Conservation (phyloP, 352 stramenopile species). For the Pythium oligandrum region DNA sequence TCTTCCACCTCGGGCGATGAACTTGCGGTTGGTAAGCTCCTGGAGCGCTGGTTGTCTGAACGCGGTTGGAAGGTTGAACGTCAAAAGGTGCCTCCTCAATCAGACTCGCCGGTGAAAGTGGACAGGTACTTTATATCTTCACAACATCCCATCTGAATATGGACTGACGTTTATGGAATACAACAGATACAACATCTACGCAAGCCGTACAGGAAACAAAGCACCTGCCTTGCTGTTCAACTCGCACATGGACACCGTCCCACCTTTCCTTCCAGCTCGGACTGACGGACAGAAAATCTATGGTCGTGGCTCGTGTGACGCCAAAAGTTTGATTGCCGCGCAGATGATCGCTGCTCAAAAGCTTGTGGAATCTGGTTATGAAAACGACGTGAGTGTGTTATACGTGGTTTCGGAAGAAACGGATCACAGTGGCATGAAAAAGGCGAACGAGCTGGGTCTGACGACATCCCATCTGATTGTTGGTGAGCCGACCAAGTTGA, state of each 20-base stretch:
- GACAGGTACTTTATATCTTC: slow-evolving; percentile 30
- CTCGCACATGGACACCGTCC: slow-evolving; percentile 85
- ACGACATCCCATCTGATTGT: slow-evolving; percentile 73
- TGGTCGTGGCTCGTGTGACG: slow-evolving; percentile 78
- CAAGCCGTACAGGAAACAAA: slow-evolving; percentile 50
- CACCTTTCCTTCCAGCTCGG: slow-evolving; percentile 57
- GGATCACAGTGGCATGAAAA: slow-evolving; percentile 87
- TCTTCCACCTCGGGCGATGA: slow-evolving; percentile 72
- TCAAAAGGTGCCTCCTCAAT: slow-evolving; percentile 65
- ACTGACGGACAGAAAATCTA: slow-evolving; percentile 64
- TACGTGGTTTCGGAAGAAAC: slow-evolving; percentile 88
- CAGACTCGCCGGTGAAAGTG: slow-evolving; percentile 48
- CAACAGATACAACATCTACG: slow-evolving; percentile 71
- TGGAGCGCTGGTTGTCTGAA: slow-evolving; percentile 58
- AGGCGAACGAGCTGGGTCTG: slow-evolving; percentile 74
- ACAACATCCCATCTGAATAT: neutral
- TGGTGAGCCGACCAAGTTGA: slow-evolving; percentile 71
- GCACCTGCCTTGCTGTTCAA: slow-evolving; percentile 71
- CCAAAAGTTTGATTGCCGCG: slow-evolving; percentile 76
- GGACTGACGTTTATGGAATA: neutral
- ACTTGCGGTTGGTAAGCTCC: slow-evolving; percentile 52
- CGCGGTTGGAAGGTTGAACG: slow-evolving; percentile 71
- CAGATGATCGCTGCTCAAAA: slow-evolving; percentile 79
- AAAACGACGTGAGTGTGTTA: slow-evolving; percentile 62
- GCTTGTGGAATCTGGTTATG: slow-evolving; percentile 49